phyloP scores from a whole-genome alignment of 257 asterid species.

The Rehmannia glutinosa region DNA sequence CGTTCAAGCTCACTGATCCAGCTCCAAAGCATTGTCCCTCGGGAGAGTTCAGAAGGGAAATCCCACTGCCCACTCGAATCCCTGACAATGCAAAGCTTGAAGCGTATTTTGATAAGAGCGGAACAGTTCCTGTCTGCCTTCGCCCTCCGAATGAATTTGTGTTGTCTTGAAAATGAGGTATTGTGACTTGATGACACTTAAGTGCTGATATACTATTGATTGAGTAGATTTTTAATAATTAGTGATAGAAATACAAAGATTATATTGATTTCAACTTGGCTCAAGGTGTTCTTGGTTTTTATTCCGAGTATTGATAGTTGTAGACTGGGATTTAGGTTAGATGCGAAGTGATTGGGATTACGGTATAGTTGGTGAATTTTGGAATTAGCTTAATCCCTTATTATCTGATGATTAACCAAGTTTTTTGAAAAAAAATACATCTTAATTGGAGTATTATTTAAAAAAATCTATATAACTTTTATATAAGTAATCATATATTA shows the following conservation, averaged over 20 bases:
- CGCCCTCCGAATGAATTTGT: slow-evolving; percentile 64
- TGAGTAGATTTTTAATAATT: slow-evolving; percentile 9
- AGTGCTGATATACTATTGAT: neutral
- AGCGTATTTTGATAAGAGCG: slow-evolving; percentile 44
- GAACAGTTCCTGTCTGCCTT: slow-evolving; percentile 55
- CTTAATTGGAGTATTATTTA: no score
- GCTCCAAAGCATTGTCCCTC: slow-evolving; percentile 72
- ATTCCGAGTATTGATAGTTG: no score
- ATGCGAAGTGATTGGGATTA: no score
- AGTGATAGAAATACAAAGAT: slow-evolving; percentile 16
- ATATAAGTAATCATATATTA: no score
- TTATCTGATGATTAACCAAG: no score
- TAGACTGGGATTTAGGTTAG: no score
- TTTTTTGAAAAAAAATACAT: no score
- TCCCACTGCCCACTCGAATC: slow-evolving; percentile 59
- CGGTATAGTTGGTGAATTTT: no score
- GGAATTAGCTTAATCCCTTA: no score
- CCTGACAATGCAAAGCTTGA: slow-evolving; percentile 78
- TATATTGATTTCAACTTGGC: no score
- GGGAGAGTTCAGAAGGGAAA: slow-evolving; percentile 73
- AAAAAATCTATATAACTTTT: no score
- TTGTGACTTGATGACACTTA: no score
- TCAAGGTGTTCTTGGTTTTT: neutral
- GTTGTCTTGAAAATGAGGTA: slow-evolving; percentile 32
- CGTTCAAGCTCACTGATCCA: slow-evolving; percentile 53